Percentiles rank a stretch among this genome's conserved stretches.
Evolutionary conservation across 2,329 filamentous ascomycete species (phyloP).

Genomic region (Sporothrix globosa): DNA sequence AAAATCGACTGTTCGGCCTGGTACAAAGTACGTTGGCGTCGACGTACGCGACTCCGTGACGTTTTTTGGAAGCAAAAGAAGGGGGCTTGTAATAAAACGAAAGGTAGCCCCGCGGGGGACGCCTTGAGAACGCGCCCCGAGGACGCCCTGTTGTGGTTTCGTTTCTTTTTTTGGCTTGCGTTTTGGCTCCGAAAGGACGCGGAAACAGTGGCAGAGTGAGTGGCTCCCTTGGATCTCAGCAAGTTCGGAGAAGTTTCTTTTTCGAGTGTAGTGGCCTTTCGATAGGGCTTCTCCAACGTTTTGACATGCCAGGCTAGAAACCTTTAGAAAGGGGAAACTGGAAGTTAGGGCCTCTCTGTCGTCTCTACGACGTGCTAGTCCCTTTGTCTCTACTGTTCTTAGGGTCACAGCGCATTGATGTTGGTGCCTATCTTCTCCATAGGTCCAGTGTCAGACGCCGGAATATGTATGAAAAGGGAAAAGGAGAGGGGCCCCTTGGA

Average conservation of each 20-base stretch:
- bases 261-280: slow-evolving; percentile 20
- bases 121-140: not conserved
- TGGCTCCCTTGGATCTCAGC: not conserved
- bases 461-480: not conserved
- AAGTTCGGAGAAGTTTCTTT: slow-evolving; percentile 18
- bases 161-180: not conserved
- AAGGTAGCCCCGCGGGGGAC: not conserved
- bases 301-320: too few species aligned
- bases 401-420: not conserved
- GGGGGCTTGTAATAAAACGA: not conserved
- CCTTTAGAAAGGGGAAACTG: not conserved
- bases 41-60: not conserved
- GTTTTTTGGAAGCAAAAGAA: not conserved
- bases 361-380: too few species aligned
- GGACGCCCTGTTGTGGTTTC: not conserved
- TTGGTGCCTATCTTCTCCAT: not conserved
- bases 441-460: not conserved
- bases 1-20: too few species aligned
- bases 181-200: too few species aligned
- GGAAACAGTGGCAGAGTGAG: too few species aligned
- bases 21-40: too few species aligned
- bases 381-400: not conserved
- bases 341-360: not conserved
- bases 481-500: not conserved
- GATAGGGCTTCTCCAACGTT: not conserved